Base-by-base conservation (phyloP, 257 asterid species). In the Primulina eburnea region DNA sequence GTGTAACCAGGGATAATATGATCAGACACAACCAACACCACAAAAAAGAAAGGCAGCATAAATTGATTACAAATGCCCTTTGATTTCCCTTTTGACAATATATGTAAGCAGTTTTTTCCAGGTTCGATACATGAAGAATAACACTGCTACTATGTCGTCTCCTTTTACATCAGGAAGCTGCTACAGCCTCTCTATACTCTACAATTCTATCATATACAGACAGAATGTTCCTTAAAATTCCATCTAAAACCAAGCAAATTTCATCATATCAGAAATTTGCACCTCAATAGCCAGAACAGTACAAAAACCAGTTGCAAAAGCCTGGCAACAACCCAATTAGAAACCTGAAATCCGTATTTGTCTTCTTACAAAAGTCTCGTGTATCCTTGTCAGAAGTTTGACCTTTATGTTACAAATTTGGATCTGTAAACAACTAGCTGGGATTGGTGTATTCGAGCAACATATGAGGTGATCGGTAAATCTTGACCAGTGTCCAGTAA, bases 391-490 rank as follows among this genome's bases (percentile, higher is more conserved):
- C 71, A 74, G 71, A 56, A 20, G 60, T 70, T 68, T 8, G n/a
- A 29, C 21, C 57, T 17, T 35, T 37, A 64, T 10, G 9, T 68
- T 29, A 43, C 60, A 24, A 38, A 9, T 24, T 6, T n/a, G 7
- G 8, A 47, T 29, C 12, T n/a, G 65, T n/a, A 9, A 43, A 55
- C 40, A 62, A 43, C 83, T 89, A 90, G 81, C 90, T 97, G 8
- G 87, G 89, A 37, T 85, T 89, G 1, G 99, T 94, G 62, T 90
- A 91, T 83, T 91, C 97, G 33, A 94, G 95, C 81, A 94, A 75
- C 97, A 91, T 89, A 73, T 94, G 99, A 0, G 99, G 99, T 5
- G 99, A 94, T 79, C 99, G 66, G 82, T 94, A 94, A 68, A 94
- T 94, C 91, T 94, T 94, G 28, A 94, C 86, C 55, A 94, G 68